Evolutionary conservation across 805 yeast species (phyloP).

Genomic region (Candida jianshihensis): DNA sequence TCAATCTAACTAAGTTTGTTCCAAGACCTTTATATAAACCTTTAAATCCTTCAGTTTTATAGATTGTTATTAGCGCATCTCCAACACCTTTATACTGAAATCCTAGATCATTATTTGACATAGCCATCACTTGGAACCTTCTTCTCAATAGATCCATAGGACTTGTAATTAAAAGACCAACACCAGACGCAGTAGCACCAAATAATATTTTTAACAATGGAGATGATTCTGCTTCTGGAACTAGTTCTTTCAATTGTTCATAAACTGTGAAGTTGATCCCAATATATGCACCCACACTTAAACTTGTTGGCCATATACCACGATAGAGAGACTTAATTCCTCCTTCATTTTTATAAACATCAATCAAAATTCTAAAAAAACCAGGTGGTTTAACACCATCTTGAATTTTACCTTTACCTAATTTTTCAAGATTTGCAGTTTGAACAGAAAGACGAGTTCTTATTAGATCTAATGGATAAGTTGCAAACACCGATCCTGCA

Average conservation of each 20-base stretch:
- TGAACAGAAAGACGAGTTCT: constrained; percentile 86
- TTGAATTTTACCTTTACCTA: constrained; percentile 36
- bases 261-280: constrained; percentile 89
- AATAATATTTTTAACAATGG: constrained; percentile 56
- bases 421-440: constrained; percentile 56
- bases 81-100: constrained; percentile 71
- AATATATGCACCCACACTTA: constrained; percentile 95
- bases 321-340: constrained; percentile 72
- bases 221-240: constrained; percentile 31
- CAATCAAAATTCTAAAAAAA: constrained; percentile 45
- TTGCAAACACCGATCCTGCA: constrained; percentile 65
- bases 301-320: constrained; percentile 84
- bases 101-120: constrained; percentile 71
- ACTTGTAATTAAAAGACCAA: constrained; percentile 85
- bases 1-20: constrained; percentile 82
- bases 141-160: constrained; percentile 88
- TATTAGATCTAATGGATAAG: constrained; percentile 89
- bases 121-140: constrained; percentile 83
- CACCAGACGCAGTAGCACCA: constrained; percentile 84
- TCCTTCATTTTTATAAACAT: constrained; percentile 73
- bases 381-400: constrained; percentile 55
- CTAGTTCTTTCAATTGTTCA: constrained; percentile 65
- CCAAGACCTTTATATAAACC: constrained; percentile 71
- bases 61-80: constrained; percentile 68
- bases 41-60: constrained; percentile 61